Percentiles rank a stretch among this genome's conserved stretches.
These are phyloP conservation scores for Aspergillus aculeatinus DNA, from an alignment of 2,329 filamentous ascomycete genomes.

Conservation along the genomic window DNA sequence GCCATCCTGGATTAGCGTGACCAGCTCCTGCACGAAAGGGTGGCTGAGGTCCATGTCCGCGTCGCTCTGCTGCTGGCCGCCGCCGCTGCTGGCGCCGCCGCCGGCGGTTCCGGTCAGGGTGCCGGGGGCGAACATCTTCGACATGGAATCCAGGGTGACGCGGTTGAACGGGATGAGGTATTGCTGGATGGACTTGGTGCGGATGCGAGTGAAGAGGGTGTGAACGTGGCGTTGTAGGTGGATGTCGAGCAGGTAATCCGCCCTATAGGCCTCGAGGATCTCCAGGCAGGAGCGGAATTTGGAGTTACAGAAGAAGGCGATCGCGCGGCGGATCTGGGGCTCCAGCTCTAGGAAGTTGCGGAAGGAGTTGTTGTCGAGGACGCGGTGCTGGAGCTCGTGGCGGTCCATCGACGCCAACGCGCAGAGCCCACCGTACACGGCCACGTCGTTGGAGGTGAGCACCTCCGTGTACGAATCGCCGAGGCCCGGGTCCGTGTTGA, in stretches of 20 bases:
- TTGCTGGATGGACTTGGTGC: constrained; percentile 88
- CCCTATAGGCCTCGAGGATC: constrained; percentile 75
- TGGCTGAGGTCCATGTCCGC: constrained; percentile 58
- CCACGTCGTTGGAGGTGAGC: constrained; percentile 80
- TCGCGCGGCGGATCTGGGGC: constrained; percentile 88
- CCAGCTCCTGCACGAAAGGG: constrained; percentile 61
- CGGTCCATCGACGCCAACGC: constrained; percentile 88
- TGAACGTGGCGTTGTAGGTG: constrained; percentile 75
- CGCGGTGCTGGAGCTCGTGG: constrained; percentile 67
- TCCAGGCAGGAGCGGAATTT: constrained; percentile 83
- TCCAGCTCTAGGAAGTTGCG: constrained; percentile 87
- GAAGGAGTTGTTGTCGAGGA: constrained; percentile 79
- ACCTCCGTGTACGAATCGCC: constrained; percentile 65
- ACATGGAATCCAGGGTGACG: constrained; percentile 77
- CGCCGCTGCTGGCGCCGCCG: constrained; percentile 2
- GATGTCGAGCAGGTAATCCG: constrained; percentile 88
- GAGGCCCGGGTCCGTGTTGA: constrained; percentile 61
- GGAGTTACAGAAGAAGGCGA: constrained; percentile 83
- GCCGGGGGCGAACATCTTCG: constrained; percentile 66
- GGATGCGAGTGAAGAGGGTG: constrained; percentile 69
- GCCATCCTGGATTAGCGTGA: constrained; percentile 71
- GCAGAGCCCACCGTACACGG: constrained; percentile 85
- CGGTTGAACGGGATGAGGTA: constrained; percentile 89
- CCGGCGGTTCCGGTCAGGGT: constrained; percentile 11
- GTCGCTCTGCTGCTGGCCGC: constrained; percentile 48